Evolutionary conservation across 768 basidiomycete genomes (phyloP), one percentile per base, ranked within the genome.

Genomic region (Rhizopogon vesiculosus): DNA sequence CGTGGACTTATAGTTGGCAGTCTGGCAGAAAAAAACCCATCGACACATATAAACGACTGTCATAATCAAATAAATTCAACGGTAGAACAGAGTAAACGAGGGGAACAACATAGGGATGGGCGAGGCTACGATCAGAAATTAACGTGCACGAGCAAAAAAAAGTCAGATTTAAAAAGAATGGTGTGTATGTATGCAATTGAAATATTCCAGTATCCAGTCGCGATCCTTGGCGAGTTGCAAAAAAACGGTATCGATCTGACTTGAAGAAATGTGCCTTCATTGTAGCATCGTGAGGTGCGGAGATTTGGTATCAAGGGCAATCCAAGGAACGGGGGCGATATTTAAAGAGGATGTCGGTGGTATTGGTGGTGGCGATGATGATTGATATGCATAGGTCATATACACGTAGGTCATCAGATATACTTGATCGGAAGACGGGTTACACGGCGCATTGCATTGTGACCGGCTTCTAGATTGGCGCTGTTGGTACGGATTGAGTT

Each of bases 91-190:
- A 6, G 42, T 59, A 56, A 61, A 61, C 42, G 59, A 61, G 53
- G 43, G 61, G 59, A 10, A 62, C 57, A 69, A 69, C 67, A 67
- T 63, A 65, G 65, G 60, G 62, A 63, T 59, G 40, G 64, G 48
- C 40, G 60, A 45, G 57, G 64, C 53, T 55, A 53, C 18, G 53
- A 33, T 29, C 29, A 53, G 49, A 48, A 22, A 71, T 69, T 71
- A 71, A 59, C 56, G 49, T 59, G 57, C 58, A 40, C 56, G 45
- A 61, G 57, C 58, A 43, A 51, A 50, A 54, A 29, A 54, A 42
- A 38, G 56, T 33, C 31, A 46, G 31, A 3, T 8, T 33, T 16
- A 29, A 29, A 58, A 60, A 15, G 59, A 60, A 58, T 45, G 56
- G 22, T 15, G 39, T 31, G 38, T 60, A 56, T 52, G 46, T 41